Evolutionary conservation across 2,329 filamentous ascomycete species (phyloP), one percentile per base, ranked within the genome.

Genomic region (Colletotrichum cereale): DNA sequence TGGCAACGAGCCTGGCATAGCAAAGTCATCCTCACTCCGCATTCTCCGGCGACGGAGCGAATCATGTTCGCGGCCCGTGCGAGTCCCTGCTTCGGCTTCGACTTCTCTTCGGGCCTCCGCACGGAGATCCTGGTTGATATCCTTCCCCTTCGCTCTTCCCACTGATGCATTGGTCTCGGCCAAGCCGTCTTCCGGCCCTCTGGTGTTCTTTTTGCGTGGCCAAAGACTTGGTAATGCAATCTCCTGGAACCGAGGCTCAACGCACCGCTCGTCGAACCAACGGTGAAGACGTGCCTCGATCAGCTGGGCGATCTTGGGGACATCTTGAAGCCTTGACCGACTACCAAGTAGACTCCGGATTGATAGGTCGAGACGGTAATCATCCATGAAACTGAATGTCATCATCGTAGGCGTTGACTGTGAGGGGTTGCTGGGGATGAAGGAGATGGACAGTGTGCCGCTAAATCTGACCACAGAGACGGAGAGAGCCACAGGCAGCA

Each of bases 391-490:
- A 67, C 94, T 97, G 81, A 99, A 98, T 0, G 94, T 94, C 80
- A 99, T 92, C 79, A 95, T 97, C 3, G 96, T 97, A 5, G 93
- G 93, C 3, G 90, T 93, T 31, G 89, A 87, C 75, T 91, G 88
- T 16, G 88, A 87, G 0, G 89, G 87, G 76, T 90, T 92, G 76
- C 90, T 89, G 0, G 96, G 96, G 71, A 97, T 94, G 78, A 98
- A 97, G 1, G 94, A 97, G 55, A 98, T 93, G 55, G 94, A 97
- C 24, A 99, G 84, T 0, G 96, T 99, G 52, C 96, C 96, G 58
- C 95, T 98, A 81, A 99, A 99, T 18, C 96, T 89, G 21, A 97
- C 94, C 21, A 99, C 93, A 21, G 92, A 96, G 16, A 99, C 95
- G 0, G 95, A 92, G 42, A 99, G 85, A 0, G 96, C 96, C 24